Evolutionary conservation across 305 asterid species (phyloP), one percentile per base, ranked within the genome.

Genomic region (Rubia balearica): DNA sequence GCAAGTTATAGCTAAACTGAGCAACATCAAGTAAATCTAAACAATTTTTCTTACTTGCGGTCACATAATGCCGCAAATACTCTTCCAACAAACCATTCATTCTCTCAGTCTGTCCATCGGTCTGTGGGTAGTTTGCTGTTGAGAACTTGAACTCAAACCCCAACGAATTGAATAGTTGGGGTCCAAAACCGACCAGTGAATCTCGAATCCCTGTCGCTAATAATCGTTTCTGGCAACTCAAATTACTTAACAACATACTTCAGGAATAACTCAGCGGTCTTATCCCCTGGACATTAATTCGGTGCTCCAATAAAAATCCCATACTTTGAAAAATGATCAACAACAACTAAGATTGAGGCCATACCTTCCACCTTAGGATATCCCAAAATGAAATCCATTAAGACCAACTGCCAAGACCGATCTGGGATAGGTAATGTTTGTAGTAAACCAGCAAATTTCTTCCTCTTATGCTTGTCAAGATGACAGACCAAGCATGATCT

Each of bases 361-460:
- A 63, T 9, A 3, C 43, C 64, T 16, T 71, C 8, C 0, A 45
- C 49, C n/a, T 69, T 69, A 0, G 65, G 55, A 8, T 56, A 27
- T 21, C 61, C 10, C 2, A 7, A 0, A 1, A 56, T 69, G 19
- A 69, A 69, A 22, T 69, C 73, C 73, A 69, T 69, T 8, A n/a
- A 46, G 14, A 22, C 63, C 63, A 38, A 57, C 24, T 57, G 0
- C 63, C 38, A 57, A 5, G 13, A 38, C 0, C 64, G 0, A 0
- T 55, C 36, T 0, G n/a, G 73, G 5, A 56, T n/a, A 0, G 43
- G 30, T 0, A 59, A 5, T 0, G 27, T 30, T 5, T 70, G 57
- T 2, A 70, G 0, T 6, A 59, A 70, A 3, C 42, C 40, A 7
- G 40, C 38, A 0, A 46, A 4, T 27, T 27, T 27, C 30, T 27